A percentile compares a stretch with the other conserved stretches of the same genome.
phyloP scores from a whole-genome alignment of 306 rosid species.

The Cicer chorassanicum region DNA sequence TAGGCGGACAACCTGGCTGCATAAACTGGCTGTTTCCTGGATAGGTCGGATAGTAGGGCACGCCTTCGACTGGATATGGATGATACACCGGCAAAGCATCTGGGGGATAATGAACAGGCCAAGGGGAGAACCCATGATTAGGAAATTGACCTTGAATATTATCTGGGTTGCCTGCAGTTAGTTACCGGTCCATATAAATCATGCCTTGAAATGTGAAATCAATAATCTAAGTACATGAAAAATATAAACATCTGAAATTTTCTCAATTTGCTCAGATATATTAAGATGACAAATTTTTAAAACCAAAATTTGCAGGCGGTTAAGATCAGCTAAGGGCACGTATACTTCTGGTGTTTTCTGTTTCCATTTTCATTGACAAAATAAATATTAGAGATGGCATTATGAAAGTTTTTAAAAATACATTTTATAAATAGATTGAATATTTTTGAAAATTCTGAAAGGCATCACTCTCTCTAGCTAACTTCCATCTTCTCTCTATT shows the following conservation, averaged over 20 bases:
- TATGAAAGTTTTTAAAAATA: too few species aligned
- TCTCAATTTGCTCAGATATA: background rate
- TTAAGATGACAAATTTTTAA: background rate
- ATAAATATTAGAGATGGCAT: too few species aligned
- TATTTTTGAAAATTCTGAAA: too few species aligned
- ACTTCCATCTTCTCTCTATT: too few species aligned
- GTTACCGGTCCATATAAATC: slow-evolving; percentile 56
- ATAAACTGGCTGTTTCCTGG: slow-evolving; percentile 63
- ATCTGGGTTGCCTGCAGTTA: slow-evolving; percentile 64
- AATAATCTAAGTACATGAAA: slow-evolving; percentile 39
- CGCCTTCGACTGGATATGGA: slow-evolving; percentile 81
- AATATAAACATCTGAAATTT: slow-evolving; percentile 8
- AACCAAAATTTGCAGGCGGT: background rate
- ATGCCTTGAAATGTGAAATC: slow-evolving; percentile 55
- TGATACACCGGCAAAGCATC: slow-evolving; percentile 71
- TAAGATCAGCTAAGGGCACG: background rate
- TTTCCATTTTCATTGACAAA: too few species aligned
- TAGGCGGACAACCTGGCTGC: slow-evolving; percentile 65
- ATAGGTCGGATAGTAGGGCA: slow-evolving; percentile 77
- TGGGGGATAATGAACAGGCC: slow-evolving; percentile 80
- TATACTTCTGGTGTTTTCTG: too few species aligned
- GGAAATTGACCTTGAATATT: slow-evolving; percentile 77
- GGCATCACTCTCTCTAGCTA: too few species aligned
- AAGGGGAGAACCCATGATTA: slow-evolving; percentile 70
- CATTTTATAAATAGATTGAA: too few species aligned